Conservation (phyloP, 441 rosid genomes). For the Adansonia grandidieri region DNA sequence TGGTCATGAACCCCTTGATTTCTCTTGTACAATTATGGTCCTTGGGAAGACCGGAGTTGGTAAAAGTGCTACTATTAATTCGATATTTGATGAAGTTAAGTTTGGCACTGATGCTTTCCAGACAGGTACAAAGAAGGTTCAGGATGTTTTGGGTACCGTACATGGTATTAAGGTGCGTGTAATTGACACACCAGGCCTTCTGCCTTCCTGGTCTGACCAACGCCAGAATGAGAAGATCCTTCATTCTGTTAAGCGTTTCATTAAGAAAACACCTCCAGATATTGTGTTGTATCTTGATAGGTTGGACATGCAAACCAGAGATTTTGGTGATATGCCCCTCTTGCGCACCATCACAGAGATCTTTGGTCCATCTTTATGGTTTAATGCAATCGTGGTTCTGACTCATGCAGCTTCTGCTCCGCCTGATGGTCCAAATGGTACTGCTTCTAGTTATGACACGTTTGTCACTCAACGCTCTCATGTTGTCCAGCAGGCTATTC, state of each 20-base stretch:
- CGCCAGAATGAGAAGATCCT: constrained; percentile 88
- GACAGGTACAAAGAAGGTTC: constrained; percentile 83
- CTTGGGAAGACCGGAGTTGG: constrained; percentile 97
- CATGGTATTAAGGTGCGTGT: constrained; percentile 92
- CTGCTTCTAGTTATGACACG: constrained; percentile 92
- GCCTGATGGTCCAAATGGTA: constrained; percentile 96
- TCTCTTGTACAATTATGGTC: constrained; percentile 96
- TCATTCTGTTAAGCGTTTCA: constrained; percentile 77
- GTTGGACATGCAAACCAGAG: constrained; percentile 92
- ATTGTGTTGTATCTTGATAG: constrained; percentile 96
- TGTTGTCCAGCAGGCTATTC: constrained; percentile 91
- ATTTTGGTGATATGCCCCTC: constrained; percentile 91
- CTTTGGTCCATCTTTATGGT: constrained; percentile 96
- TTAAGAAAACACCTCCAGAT: constrained; percentile 92
- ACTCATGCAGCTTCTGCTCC: constrained; percentile 99
- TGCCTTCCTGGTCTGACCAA: constrained; percentile 91
- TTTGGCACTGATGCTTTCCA: constrained; percentile 88
- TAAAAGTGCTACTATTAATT: constrained; percentile 96
- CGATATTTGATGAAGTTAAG: constrained; percentile 87
- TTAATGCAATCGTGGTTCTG: constrained; percentile 94
- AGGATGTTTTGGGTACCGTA: constrained; percentile 90
- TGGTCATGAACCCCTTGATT: constrained; percentile 93
- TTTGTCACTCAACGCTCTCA: constrained; percentile 98
- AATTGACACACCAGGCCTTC: constrained; percentile 94
- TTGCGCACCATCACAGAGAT: constrained; percentile 87